Conservation (phyloP, 345 rosid genomes). For the Salix arbutifolia region DNA sequence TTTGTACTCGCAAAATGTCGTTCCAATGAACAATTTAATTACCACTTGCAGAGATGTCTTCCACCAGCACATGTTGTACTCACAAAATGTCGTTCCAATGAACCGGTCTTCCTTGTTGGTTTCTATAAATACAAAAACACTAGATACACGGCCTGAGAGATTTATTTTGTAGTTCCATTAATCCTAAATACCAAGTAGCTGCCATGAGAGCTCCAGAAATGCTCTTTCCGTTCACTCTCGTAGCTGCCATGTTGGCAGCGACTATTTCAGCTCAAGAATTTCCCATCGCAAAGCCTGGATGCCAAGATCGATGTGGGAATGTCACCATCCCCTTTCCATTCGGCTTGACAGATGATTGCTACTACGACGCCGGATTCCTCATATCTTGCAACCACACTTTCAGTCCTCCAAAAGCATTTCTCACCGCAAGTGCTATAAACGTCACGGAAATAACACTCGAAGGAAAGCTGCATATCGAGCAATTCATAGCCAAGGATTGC, state of each 20-base stretch:
- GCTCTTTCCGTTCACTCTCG: background rate
- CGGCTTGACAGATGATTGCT: slow-evolving; percentile 31
- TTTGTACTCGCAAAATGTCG: no score
- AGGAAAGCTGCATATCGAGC: no score
- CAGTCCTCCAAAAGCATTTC: slow-evolving; percentile 10
- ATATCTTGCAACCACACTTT: slow-evolving; percentile 18
- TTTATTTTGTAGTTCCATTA: no score
- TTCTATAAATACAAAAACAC: no score
- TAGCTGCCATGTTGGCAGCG: background rate
- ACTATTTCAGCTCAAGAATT: background rate
- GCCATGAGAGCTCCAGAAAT: background rate
- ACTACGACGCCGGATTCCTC: slow-evolving; percentile 11
- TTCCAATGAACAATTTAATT: no score
- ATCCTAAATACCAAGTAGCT: background rate
- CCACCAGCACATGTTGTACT: no score
- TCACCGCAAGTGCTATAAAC: background rate
- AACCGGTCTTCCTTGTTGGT: background rate
- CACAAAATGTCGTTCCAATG: background rate
- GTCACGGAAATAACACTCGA: slow-evolving; percentile 25
- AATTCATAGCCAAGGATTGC: no score
- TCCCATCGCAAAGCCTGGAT: background rate
- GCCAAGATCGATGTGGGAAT: slow-evolving; percentile 33
- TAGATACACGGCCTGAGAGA: no score
- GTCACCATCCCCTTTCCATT: slow-evolving; percentile 42
- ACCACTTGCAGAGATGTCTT: no score